phyloP scores from a whole-genome alignment of 495 filamentous ascomycete genomes.

The Hypoxylon intermedium region DNA sequence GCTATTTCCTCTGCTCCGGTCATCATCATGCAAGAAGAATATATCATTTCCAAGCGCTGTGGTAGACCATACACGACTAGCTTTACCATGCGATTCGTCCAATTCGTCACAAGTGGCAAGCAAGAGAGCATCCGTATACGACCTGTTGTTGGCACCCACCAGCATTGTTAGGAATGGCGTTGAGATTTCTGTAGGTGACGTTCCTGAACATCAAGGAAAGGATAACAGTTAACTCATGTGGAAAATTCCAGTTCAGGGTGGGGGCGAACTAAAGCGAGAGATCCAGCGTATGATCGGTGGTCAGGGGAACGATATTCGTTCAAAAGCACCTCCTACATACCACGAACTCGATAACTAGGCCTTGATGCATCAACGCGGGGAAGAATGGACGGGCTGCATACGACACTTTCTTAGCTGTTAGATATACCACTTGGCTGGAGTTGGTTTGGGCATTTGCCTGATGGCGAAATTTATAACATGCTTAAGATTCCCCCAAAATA shows the following conservation, averaged over 20 bases:
- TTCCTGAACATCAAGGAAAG: neutral
- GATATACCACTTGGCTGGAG: neutral
- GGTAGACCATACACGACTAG: constrained; percentile 16
- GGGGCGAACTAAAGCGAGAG: neutral
- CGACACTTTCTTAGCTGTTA: neutral
- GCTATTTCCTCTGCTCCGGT: neutral
- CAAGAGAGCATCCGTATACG: constrained; percentile 42
- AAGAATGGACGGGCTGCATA: too few relatives aligned
- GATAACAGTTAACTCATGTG: constrained; percentile 9
- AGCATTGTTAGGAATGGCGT: constrained; percentile 23
- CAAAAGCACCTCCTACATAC: constrained; percentile 25
- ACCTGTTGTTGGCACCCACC: constrained; percentile 29
- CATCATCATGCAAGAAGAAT: constrained; percentile 31
- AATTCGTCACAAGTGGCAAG: constrained; percentile 44
- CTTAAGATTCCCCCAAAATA: neutral
- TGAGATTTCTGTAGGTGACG: constrained; percentile 11
- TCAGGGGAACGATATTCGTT: constrained; percentile 20
- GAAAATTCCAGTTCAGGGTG: constrained; percentile 10
- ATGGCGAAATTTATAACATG: neutral
- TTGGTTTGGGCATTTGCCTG: neutral
- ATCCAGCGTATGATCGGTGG: constrained; percentile 19
- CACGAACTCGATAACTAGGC: constrained; percentile 16
- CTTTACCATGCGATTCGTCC: constrained; percentile 39
- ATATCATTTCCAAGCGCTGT: constrained; percentile 31
- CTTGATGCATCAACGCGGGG: neutral